Conservation (phyloP, 345 rosid species). For the Fremontodendron californicum region DNA sequence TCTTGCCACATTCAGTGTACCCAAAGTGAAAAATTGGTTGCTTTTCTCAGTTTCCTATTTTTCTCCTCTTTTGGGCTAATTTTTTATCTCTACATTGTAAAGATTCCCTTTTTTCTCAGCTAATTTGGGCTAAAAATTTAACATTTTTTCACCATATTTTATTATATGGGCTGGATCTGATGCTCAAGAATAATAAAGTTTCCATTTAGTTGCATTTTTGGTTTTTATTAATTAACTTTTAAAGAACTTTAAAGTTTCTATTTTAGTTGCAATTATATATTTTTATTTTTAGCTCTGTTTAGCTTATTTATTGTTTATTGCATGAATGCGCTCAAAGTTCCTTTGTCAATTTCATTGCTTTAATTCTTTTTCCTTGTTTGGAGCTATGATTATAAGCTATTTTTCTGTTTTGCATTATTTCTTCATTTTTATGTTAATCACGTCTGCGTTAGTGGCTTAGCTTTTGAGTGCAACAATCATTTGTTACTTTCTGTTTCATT, state of each 20-base stretch:
- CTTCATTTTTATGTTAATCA: neutral
- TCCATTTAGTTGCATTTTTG: neutral
- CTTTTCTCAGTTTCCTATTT: neutral
- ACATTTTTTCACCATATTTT: neutral
- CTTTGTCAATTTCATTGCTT: neutral
- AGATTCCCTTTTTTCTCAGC: conserved; percentile 14
- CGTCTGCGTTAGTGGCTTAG: conserved; percentile 5
- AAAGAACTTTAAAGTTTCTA: neutral
- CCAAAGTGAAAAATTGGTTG: neutral
- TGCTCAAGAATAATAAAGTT: conserved; percentile 3
- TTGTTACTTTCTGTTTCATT: neutral
- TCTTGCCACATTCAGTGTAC: neutral
- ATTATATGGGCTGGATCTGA: conserved; percentile 32
- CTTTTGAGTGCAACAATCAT: neutral
- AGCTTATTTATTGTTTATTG: conserved; percentile 12
- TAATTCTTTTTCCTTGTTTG: neutral
- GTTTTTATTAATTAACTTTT: neutral
- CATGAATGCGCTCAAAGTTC: conserved; percentile 8
- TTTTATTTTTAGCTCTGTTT: neutral
- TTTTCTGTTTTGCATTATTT: neutral
- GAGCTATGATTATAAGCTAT: neutral
- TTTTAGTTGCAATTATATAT: neutral
- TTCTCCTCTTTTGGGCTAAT: neutral
- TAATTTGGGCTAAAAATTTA: conserved; percentile 6
- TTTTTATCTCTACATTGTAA: conserved; percentile 36